phyloP scores from a whole-genome alignment of 2,329 filamentous ascomycete genomes.

The Fusarium poae region DNA sequence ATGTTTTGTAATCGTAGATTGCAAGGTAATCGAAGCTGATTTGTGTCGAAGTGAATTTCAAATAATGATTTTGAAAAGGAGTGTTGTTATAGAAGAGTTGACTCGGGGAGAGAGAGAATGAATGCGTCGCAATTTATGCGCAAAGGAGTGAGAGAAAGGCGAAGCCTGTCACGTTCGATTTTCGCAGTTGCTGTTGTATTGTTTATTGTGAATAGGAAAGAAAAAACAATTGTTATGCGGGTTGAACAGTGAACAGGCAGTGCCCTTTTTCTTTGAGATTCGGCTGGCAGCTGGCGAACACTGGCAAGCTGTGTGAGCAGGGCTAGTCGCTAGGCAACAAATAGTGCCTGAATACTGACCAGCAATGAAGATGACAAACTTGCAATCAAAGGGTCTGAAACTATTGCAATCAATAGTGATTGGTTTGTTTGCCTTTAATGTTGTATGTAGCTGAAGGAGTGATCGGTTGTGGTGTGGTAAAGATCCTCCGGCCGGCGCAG shows the following conservation, averaged over 20 bases:
- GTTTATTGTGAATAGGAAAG: conserved; percentile 26
- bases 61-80: conserved; percentile 32
- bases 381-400: background rate
- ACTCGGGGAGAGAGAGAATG: conserved; percentile 32
- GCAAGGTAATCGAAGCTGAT: conserved; percentile 15
- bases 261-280: conserved; percentile 12
- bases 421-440: conserved; percentile 17
- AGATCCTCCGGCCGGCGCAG: conserved; percentile 40
- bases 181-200: conserved; percentile 32
- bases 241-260: conserved; percentile 34
- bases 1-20: conserved; percentile 13
- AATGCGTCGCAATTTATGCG: conserved; percentile 33
- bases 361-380: conserved; percentile 12
- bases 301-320: conserved; percentile 28
- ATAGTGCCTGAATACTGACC: conserved; percentile 27
- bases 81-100: conserved; percentile 21
- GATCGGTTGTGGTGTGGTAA: conserved; percentile 19
- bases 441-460: conserved; percentile 23
- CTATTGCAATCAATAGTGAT: conserved; percentile 13
- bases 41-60: conserved; percentile 25
- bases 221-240: conserved; percentile 24
- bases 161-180: conserved; percentile 31
- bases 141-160: conserved; percentile 37
- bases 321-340: conserved; percentile 4
- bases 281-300: conserved; percentile 43